Evolutionary conservation across 164 flowering plant species (phyloP).

Genomic region (Aristolochia californica): DNA sequence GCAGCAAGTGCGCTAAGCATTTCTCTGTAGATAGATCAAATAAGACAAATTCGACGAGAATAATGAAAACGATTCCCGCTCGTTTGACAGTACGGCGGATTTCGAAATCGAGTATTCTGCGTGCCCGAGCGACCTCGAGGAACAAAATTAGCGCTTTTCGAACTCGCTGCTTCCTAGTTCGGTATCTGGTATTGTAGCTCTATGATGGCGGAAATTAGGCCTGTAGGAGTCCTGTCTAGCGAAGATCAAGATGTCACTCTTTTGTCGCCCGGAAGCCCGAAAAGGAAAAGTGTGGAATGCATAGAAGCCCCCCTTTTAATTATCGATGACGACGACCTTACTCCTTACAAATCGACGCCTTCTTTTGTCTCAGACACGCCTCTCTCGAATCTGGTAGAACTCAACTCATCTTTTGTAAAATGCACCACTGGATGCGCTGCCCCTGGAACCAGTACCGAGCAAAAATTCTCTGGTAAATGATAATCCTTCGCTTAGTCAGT

Average conservation of each 20-base stretch:
- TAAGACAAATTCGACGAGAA: too few relatives aligned
- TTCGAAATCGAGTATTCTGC: too few relatives aligned
- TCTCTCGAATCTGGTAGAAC: neutral
- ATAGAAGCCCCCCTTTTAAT: neutral
- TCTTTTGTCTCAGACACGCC: neutral
- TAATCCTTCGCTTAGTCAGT: neutral
- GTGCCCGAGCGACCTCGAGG: too few relatives aligned
- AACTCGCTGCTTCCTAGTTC: too few relatives aligned
- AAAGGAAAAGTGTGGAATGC: neutral
- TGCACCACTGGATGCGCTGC: neutral
- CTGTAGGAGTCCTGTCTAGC: neutral
- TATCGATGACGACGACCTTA: conserved; percentile 1
- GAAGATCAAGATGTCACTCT: neutral
- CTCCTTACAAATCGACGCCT: neutral
- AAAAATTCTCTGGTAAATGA: neutral
- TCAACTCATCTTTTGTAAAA: neutral
- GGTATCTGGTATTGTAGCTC: neutral
- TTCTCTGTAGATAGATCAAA: too few relatives aligned
- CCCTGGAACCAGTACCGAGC: neutral
- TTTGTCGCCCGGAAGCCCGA: neutral
- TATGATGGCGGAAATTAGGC: neutral
- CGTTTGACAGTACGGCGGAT: too few relatives aligned
- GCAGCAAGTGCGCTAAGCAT: too few relatives aligned
- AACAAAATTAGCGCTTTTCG: too few relatives aligned
- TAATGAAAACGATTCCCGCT: too few relatives aligned